A percentile compares a stretch with the other conserved stretches of the same genome.
Conservation (phyloP, 306 rosid genomes). For the Arachis hypogaea region DNA sequence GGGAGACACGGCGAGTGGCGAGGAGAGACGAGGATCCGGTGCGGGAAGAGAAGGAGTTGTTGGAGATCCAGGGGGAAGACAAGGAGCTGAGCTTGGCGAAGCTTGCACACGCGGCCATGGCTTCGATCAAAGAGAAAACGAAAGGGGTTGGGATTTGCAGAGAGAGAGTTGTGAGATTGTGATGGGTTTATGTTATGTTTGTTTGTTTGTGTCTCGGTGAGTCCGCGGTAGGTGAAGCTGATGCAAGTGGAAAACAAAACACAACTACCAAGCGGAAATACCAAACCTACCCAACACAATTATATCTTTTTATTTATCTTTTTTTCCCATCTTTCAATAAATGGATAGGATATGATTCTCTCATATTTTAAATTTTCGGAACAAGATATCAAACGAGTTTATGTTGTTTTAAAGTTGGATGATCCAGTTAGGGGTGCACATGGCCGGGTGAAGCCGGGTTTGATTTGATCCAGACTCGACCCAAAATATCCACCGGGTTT, state of each 20-base stretch:
- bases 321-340: too few species aligned
- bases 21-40: conserved; percentile 56
- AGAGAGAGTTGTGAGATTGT: not conserved
- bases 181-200: not conserved
- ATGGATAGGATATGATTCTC: too few species aligned
- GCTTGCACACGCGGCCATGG: conserved; percentile 75
- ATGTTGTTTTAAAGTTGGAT: too few species aligned
- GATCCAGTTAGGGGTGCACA: too few species aligned
- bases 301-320: too few species aligned
- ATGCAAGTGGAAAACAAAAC: not conserved
- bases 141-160: not conserved
- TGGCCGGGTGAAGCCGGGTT: too few species aligned
- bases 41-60: conserved; percentile 65
- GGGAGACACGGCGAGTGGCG: conserved; percentile 56
- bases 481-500: too few species aligned
- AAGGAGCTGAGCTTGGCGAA: conserved; percentile 66
- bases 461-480: too few species aligned
- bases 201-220: not conserved
- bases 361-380: too few species aligned
- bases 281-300: not conserved
- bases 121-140: not conserved
- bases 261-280: not conserved
- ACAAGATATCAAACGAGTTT: too few species aligned
- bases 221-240: not conserved
- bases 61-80: conserved; percentile 78